Evolutionary conservation across 805 yeast genomes (phyloP).

Genomic region (Lipomyces yamadae): DNA sequence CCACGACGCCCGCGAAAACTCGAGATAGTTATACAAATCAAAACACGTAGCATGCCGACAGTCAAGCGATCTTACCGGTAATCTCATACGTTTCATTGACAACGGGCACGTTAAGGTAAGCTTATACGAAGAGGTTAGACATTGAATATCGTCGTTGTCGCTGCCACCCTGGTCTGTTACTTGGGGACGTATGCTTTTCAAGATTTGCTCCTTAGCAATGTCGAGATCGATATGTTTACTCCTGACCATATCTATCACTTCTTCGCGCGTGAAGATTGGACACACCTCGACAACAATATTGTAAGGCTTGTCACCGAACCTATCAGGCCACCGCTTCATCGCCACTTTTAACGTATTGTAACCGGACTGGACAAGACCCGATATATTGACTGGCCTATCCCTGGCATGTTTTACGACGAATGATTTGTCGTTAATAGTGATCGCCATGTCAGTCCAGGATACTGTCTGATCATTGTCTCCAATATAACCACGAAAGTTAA

Average conservation of each 20-base stretch:
- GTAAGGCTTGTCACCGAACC: background rate
- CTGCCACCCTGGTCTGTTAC: background rate
- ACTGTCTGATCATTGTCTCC: slow-evolving; percentile 2
- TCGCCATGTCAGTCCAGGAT: background rate
- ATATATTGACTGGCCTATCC: slow-evolving; percentile 1
- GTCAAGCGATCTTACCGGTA: slow-evolving; percentile 7
- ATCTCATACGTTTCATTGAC: slow-evolving; percentile 12
- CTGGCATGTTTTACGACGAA: background rate
- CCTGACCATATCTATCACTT: background rate
- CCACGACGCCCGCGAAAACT: slow-evolving; percentile 11
- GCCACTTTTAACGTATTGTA: background rate
- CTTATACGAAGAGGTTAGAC: background rate
- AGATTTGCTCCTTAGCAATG: background rate
- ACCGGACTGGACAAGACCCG: slow-evolving; percentile 1
- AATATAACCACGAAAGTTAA: slow-evolving; percentile 2
- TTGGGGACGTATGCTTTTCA: background rate
- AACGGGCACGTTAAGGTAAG: slow-evolving; percentile 12
- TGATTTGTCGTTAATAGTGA: background rate
- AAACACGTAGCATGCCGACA: slow-evolving; percentile 17
- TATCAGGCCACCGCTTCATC: background rate
- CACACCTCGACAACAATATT: slow-evolving; percentile 1
- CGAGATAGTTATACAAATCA: slow-evolving; percentile 14
- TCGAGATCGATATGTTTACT: slow-evolving; percentile 3
- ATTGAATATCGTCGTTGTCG: slow-evolving; percentile 17
- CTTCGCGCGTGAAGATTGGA: background rate